Evolutionary conservation across 306 rosid genomes (phyloP).

Genomic region (Hippophae gyantsensis): DNA sequence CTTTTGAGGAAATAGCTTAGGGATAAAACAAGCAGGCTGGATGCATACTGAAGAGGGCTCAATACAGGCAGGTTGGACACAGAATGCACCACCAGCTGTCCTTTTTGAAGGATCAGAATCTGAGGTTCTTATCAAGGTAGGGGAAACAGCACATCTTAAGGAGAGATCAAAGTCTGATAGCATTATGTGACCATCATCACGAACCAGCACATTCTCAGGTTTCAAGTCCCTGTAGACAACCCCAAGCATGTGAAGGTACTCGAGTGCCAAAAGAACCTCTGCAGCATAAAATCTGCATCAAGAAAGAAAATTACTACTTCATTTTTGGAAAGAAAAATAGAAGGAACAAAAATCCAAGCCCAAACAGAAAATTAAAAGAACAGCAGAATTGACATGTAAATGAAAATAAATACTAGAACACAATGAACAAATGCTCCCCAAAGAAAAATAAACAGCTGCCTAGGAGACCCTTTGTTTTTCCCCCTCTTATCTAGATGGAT

Average conservation of each 20-base stretch:
- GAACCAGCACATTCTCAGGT: constrained; percentile 95
- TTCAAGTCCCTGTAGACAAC: constrained; percentile 95
- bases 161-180: constrained; percentile 97
- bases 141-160: constrained; percentile 79
- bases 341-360: too few relatives aligned
- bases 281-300: constrained; percentile 87
- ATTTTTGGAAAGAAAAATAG: background rate
- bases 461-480: too few relatives aligned
- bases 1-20: constrained; percentile 77
- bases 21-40: constrained; percentile 90
- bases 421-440: too few relatives aligned
- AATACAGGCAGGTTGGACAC: constrained; percentile 91
- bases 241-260: constrained; percentile 99
- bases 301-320: constrained; percentile 9
- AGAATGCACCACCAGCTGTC: constrained; percentile 66
- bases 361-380: too few relatives aligned
- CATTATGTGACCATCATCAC: constrained; percentile 99
- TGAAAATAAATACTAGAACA: too few relatives aligned
- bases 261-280: constrained; percentile 90
- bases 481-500: too few relatives aligned
- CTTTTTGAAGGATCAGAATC: constrained; percentile 81
- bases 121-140: constrained; percentile 60
- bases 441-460: too few relatives aligned
- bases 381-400: too few relatives aligned
- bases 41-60: constrained; percentile 90